Evolutionary conservation across 129 eudicot species (phyloP).

Genomic region (Sambucus nigra): DNA sequence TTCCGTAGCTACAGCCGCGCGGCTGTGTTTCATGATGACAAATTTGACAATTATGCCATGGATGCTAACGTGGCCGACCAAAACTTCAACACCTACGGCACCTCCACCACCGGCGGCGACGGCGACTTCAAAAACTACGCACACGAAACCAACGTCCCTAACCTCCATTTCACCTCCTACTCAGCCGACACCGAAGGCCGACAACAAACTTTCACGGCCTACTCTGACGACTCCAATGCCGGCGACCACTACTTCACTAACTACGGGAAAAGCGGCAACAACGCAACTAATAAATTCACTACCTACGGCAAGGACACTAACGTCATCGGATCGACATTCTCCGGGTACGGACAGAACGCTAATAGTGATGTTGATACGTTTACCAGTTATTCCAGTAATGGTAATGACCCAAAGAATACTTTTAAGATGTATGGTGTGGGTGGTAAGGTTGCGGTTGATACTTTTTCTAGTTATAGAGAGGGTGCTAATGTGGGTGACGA

Average conservation of each 20-base stretch:
- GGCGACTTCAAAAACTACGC: conserved; percentile 7
- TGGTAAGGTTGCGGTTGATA: conserved; percentile 3
- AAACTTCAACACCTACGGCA: conserved; percentile 12
- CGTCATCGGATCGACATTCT: conserved; percentile 12
- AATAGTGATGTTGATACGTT: conserved; percentile 31
- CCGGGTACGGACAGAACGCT: conserved; percentile 29
- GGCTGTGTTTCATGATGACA: not conserved
- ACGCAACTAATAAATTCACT: conserved; percentile 1
- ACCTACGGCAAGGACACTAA: conserved; percentile 15
- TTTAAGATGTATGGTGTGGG: conserved; percentile 15
- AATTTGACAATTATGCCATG: conserved; percentile 10
- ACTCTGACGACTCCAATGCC: not conserved
- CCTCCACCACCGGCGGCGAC: conserved; percentile 7
- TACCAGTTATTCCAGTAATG: conserved; percentile 29
- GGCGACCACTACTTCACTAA: conserved; percentile 8
- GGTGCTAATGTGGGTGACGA: conserved; percentile 12
- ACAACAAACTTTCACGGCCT: conserved; percentile 8
- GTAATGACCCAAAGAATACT: conserved; percentile 31
- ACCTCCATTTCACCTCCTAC: conserved; percentile 17
- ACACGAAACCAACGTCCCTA: not conserved
- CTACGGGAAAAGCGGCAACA: conserved; percentile 16
- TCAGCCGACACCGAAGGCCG: conserved; percentile 10
- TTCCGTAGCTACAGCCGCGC: conserved; percentile 20
- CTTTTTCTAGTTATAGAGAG: conserved; percentile 10
- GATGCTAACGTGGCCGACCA: conserved; percentile 10